Evolutionary conservation across 2,329 filamentous ascomycete genomes (phyloP).

Genomic region (Didymellaceae sp.): DNA sequence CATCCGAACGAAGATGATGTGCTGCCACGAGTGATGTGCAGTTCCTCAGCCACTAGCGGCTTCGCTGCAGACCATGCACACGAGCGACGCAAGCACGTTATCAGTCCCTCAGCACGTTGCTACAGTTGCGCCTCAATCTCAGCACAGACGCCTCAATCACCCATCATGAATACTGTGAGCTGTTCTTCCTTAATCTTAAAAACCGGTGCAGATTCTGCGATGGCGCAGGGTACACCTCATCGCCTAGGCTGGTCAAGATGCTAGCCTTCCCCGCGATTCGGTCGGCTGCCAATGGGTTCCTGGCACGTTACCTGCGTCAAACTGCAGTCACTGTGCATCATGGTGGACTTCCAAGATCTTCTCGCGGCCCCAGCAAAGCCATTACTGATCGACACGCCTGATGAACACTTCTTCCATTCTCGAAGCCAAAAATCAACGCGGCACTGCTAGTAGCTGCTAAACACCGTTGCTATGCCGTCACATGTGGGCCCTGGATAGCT

Average conservation of each 20-base stretch:
- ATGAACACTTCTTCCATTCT: background rate
- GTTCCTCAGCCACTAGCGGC: slow-evolving; percentile 8
- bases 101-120: background rate
- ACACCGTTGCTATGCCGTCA: slow-evolving; percentile 23
- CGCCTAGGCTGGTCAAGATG: slow-evolving; percentile 5
- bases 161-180: background rate
- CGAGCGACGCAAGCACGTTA: slow-evolving; percentile 13
- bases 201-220: slow-evolving; percentile 15
- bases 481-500: slow-evolving; percentile 22
- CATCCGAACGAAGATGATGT: no score
- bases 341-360: background rate
- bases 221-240: slow-evolving; percentile 6
- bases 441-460: slow-evolving; percentile 2
- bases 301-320: slow-evolving; percentile 7
- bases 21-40: slow-evolving; percentile 8
- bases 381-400: background rate
- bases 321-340: background rate
- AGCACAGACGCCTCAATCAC: background rate
- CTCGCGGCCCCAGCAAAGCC: no score
- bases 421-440: background rate
- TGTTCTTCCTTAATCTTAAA: no score
- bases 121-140: background rate
- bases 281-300: slow-evolving; percentile 8
- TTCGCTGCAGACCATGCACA: slow-evolving; percentile 18
- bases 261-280: slow-evolving; percentile 13